phyloP scores from a whole-genome alignment of 2,329 filamentous ascomycete genomes.

The Dactylellina leptospora region DNA sequence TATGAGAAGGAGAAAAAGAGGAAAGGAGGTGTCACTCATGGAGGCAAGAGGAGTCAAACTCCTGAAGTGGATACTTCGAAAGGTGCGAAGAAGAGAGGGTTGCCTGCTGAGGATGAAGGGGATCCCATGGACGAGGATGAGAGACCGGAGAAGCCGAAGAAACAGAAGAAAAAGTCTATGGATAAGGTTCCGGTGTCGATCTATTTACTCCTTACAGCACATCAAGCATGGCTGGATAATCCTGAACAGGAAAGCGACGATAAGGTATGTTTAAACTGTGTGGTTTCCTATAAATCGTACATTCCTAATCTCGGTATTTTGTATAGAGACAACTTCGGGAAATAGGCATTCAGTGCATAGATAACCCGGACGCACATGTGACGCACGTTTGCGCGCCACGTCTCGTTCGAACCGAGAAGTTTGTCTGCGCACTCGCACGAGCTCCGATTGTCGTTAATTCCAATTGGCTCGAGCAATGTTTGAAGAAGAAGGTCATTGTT shows the following conservation, averaged over 20 bases:
- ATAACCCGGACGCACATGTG: constrained; percentile 74
- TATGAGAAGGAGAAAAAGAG: constrained; percentile 96
- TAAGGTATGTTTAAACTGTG: constrained; percentile 75
- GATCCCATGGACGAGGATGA: constrained; percentile 60
- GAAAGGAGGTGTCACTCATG: constrained; percentile 71
- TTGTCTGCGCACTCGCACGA: constrained; percentile 83
- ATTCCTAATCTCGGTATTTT: no score
- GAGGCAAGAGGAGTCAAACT: constrained; percentile 63
- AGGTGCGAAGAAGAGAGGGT: constrained; percentile 61
- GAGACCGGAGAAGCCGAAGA: constrained; percentile 63
- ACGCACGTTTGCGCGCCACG: constrained; percentile 88
- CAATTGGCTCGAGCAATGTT: constrained; percentile 78
- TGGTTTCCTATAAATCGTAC: no score
- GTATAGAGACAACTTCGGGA: constrained; percentile 78
- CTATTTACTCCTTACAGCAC: constrained; percentile 81
- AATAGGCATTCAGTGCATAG: constrained; percentile 81
- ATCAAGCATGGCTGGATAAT: constrained; percentile 80
- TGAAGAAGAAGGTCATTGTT: constrained; percentile 74
- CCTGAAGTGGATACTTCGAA: constrained; percentile 25
- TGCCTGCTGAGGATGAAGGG: constrained; percentile 57
- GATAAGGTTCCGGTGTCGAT: constrained; percentile 68
- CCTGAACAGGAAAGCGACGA: constrained; percentile 79
- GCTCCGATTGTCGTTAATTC: constrained; percentile 80
- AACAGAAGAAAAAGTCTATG: constrained; percentile 67
- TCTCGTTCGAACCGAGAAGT: constrained; percentile 90